A percentile compares a stretch with the other conserved stretches of the same genome.
phyloP scores from a whole-genome alignment of 495 filamentous ascomycete genomes.

The Talaromyces thailandensis region DNA sequence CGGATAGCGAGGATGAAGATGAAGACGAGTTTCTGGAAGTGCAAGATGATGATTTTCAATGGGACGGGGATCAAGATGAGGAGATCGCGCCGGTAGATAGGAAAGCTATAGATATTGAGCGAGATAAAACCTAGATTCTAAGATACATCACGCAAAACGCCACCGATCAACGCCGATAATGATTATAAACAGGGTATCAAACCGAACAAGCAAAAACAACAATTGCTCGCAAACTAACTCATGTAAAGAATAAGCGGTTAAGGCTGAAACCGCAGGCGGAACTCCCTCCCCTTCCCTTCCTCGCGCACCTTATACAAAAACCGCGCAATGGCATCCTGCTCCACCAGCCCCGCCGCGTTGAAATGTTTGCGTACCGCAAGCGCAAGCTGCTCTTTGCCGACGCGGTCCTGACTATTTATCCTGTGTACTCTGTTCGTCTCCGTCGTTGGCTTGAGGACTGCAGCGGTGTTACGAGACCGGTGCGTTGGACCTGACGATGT shows the following conservation, averaged over 20 bases:
- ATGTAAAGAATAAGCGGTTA: conserved; percentile 9
- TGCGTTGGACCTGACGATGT: conserved; percentile 9
- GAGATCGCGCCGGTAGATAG: neutral
- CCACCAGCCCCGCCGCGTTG: conserved; percentile 72
- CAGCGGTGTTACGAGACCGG: neutral
- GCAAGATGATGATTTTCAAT: conserved; percentile 11
- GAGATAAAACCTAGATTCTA: neutral
- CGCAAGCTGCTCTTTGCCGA: conserved; percentile 73
- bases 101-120: neutral
- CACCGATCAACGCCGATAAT: neutral
- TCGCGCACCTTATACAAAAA: conserved; percentile 75
- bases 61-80: neutral
- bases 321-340: conserved; percentile 81
- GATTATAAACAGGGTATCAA: conserved; percentile 2
- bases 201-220: neutral
- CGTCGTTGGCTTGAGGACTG: neutral
- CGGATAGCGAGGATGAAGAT: conserved; percentile 42
- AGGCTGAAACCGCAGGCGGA: conserved; percentile 37
- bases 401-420: conserved; percentile 43
- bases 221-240: neutral
- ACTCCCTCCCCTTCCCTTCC: conserved; percentile 33
- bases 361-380: conserved; percentile 81
- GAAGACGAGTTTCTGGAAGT: conserved; percentile 22
- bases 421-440: conserved; percentile 12
- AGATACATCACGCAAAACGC: neutral